These are phyloP conservation scores for Gamsiella multidivaricata DNA, from an alignment of 192 early-diverging fungal species.

Conservation along the genomic window DNA sequence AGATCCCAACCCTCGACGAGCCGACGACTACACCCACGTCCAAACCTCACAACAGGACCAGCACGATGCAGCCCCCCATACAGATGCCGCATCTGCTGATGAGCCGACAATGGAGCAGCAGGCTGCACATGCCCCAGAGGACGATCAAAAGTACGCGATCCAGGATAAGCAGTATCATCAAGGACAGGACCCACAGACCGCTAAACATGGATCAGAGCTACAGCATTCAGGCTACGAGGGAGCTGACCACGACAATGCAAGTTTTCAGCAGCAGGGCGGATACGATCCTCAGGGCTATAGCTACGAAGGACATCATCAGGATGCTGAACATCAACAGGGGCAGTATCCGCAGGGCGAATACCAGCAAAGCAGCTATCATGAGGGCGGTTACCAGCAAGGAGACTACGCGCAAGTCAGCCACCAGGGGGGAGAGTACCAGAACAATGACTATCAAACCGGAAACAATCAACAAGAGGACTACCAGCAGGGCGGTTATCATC, in stretches of 20 bases:
- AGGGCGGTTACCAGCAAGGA: slow-evolving; percentile 3
- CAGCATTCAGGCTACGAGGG: background rate
- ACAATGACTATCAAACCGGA: slow-evolving; percentile 6
- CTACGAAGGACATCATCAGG: background rate
- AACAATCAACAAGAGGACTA: slow-evolving; percentile 4
- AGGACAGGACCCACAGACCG: background rate
- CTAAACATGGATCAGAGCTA: background rate
- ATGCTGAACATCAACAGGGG: background rate
- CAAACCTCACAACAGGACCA: background rate
- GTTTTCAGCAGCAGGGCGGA: slow-evolving; percentile 7
- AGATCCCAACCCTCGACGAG: background rate
- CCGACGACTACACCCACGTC: background rate
- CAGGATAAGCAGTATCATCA: background rate
- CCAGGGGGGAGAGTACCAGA: background rate
- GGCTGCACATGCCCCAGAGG: background rate
- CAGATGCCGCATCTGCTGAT: slow-evolving; percentile 19
- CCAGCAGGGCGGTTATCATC: background rate
- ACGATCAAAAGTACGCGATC: background rate
- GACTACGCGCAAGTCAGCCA: background rate
- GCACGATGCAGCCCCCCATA: background rate
- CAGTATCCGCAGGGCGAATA: slow-evolving; percentile 14
- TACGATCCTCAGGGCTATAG: too few species aligned
- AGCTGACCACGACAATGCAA: background rate
- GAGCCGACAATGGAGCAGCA: slow-evolving; percentile 17
- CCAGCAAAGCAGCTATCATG: slow-evolving; percentile 4